Conservation (phyloP, 306 rosid genomes). For the Cajanus cajan region DNA sequence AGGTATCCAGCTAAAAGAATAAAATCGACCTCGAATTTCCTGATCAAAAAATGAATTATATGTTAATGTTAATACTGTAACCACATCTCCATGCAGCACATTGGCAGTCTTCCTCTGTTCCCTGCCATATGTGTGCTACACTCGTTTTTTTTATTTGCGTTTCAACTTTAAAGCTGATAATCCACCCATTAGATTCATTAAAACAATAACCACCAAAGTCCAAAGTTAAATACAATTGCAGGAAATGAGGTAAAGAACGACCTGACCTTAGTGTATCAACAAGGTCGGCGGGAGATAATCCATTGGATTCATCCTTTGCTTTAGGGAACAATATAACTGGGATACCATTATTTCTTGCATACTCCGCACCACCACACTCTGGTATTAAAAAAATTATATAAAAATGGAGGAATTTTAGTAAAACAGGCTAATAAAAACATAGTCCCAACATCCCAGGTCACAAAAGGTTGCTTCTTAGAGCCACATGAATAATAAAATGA, state of each 20-base stretch:
- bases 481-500: neutral
- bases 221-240: constrained; percentile 19
- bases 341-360: constrained; percentile 71
- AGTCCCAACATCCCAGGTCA: neutral
- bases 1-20: constrained; percentile 88
- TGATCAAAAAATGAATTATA: constrained; percentile 24
- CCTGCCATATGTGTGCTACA: no score
- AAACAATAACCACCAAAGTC: neutral
- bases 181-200: no score
- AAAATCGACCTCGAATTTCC: constrained; percentile 71
- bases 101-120: neutral
- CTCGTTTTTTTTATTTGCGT: neutral
- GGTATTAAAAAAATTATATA: constrained; percentile 15
- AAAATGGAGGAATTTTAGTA: neutral
- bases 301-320: constrained; percentile 38
- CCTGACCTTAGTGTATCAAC: constrained; percentile 62
- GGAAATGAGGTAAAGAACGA: constrained; percentile 19
- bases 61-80: neutral
- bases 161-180: constrained; percentile 3
- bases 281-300: constrained; percentile 59
- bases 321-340: constrained; percentile 70
- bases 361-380: constrained; percentile 85
- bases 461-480: neutral
- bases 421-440: neutral
- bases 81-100: neutral